Percentiles rank a stretch among this genome's conserved stretches.
These are phyloP conservation scores for Boletus edulis DNA, from an alignment of 768 basidiomycete genomes.

Conservation along the genomic window DNA sequence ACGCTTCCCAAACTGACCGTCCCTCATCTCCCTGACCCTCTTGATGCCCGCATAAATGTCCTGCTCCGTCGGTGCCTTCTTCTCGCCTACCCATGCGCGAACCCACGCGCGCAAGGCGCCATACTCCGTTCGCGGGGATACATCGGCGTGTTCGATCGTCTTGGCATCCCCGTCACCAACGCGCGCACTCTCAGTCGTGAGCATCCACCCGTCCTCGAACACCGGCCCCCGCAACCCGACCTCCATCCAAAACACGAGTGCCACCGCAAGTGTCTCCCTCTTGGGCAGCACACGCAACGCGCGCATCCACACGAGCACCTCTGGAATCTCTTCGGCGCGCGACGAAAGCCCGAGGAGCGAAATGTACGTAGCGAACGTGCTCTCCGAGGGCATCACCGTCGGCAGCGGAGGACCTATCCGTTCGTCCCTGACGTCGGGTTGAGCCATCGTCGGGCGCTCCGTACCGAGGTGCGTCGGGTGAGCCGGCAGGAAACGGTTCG, in stretches of 20 bases:
- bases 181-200: background rate
- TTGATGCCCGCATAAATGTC: conserved; percentile 33
- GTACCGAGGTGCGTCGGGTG: background rate
- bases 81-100: conserved; percentile 53
- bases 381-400: conserved; percentile 48
- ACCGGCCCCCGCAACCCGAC: conserved; percentile 60
- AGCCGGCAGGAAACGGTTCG: conserved; percentile 11
- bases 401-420: conserved; percentile 17
- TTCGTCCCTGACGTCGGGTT: background rate
- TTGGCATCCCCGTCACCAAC: background rate
- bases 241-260: conserved; percentile 71
- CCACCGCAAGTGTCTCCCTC: conserved; percentile 53
- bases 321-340: conserved; percentile 59
- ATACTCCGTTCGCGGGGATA: conserved; percentile 20
- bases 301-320: conserved; percentile 73
- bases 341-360: conserved; percentile 52
- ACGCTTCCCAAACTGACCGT: conserved; percentile 17
- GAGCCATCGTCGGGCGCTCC: conserved; percentile 5
- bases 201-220: conserved; percentile 42
- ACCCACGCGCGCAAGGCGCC: conserved; percentile 45
- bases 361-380: conserved; percentile 58
- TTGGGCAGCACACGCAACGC: conserved; percentile 51
- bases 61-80: conserved; percentile 40
- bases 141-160: background rate
- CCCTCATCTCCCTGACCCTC: conserved; percentile 29